Conservation (phyloP, 2,329 filamentous ascomycete species). For the Fusarium sp. region DNA sequence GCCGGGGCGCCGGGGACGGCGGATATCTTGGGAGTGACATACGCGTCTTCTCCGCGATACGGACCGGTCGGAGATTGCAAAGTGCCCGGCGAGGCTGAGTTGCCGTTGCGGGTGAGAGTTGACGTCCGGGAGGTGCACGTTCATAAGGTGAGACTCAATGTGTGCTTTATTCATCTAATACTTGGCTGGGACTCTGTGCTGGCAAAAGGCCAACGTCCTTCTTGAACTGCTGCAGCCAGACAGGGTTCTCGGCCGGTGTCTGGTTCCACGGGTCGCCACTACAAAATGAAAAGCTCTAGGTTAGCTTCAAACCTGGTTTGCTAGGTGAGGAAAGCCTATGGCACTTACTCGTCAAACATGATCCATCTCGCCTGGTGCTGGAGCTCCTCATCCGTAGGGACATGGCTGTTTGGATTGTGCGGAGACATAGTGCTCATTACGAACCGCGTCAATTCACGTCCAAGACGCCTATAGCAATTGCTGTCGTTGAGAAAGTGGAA, state of each 20-base stretch:
- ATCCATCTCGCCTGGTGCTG: constrained; percentile 51
- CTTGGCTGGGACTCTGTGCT: too few species aligned
- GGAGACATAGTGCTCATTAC: constrained; percentile 46
- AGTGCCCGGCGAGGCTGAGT: too few species aligned
- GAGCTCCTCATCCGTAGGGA: constrained; percentile 54
- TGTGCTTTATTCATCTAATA: too few species aligned
- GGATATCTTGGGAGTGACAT: too few species aligned
- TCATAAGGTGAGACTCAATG: too few species aligned
- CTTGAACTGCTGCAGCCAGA: background rate
- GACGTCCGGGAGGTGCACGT: too few species aligned
- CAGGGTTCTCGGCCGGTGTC: background rate
- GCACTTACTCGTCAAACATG: constrained; percentile 42
- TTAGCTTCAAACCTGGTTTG: background rate
- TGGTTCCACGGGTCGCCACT: background rate
- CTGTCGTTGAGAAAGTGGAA: constrained; percentile 32
- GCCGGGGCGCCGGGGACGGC: background rate
- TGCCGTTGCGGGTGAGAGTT: too few species aligned
- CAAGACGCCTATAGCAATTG: constrained; percentile 37
- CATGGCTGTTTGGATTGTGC: constrained; percentile 41
- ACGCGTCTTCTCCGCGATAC: too few species aligned
- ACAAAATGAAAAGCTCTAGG: background rate
- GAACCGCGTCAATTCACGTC: constrained; percentile 33
- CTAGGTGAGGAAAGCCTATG: background rate
- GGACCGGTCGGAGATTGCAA: too few species aligned
- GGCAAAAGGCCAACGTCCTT: too few species aligned